These are phyloP conservation scores for Penicillium riverlandense DNA, from an alignment of 495 filamentous ascomycete genomes.

Conservation along the genomic window DNA sequence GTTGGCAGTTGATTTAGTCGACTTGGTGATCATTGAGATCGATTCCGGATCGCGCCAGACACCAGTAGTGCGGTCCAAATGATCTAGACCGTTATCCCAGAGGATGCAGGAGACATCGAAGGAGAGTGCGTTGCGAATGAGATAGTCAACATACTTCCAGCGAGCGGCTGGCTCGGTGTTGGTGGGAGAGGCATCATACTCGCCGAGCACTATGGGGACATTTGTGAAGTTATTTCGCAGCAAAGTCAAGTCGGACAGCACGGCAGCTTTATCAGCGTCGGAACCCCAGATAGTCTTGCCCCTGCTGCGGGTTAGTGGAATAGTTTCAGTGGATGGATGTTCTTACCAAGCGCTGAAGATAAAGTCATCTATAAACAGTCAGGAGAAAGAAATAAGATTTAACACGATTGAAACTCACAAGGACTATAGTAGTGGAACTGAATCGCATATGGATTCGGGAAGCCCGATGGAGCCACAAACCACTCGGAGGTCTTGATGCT, in stretches of 20 bases:
- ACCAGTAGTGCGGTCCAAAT: slow-evolving; percentile 32
- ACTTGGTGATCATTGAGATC: slow-evolving; percentile 39
- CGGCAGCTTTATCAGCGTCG: slow-evolving; percentile 40
- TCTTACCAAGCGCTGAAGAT: slow-evolving; percentile 39
- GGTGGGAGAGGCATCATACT: slow-evolving; percentile 44
- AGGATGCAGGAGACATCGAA: slow-evolving; percentile 42
- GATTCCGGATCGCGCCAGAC: slow-evolving; percentile 45
- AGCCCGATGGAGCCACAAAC: slow-evolving; percentile 42
- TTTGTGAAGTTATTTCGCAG: slow-evolving; percentile 47
- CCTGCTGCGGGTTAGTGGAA: slow-evolving; percentile 15
- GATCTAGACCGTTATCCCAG: slow-evolving; percentile 51
- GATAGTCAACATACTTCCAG: slow-evolving; percentile 52
- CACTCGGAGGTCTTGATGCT: slow-evolving; percentile 45
- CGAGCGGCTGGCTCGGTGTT: slow-evolving; percentile 47
- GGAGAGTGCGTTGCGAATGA: slow-evolving; percentile 38
- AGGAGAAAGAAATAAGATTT: too few species aligned
- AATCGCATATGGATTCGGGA: slow-evolving; percentile 51
- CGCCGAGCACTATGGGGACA: slow-evolving; percentile 51
- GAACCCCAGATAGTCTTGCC: slow-evolving; percentile 57
- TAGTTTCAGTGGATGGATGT: too few species aligned
- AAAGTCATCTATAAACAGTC: slow-evolving; percentile 35
- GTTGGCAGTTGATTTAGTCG: slow-evolving; percentile 37
- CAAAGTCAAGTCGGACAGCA: slow-evolving; percentile 43
- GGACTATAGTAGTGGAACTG: slow-evolving; percentile 61
- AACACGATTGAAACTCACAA: slow-evolving; percentile 22